These are phyloP conservation scores for Heliamphora pulchella DNA, from an alignment of 179 eudicot genomes.

Conservation along the genomic window DNA sequence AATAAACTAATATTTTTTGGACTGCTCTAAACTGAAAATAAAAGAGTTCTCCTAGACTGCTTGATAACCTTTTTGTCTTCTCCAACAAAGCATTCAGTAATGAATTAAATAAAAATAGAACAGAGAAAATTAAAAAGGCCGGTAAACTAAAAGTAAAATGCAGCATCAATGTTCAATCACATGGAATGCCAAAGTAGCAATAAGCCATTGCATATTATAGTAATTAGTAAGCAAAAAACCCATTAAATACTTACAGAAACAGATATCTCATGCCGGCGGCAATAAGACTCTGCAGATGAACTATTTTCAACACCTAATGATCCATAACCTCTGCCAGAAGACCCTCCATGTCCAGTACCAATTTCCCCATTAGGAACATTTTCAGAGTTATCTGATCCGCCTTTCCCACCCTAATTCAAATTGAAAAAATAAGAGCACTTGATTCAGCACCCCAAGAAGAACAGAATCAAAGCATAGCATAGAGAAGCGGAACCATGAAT, in stretches of 20 bases:
- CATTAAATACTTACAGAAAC: slow-evolving; percentile 50
- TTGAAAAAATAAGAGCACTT: neutral
- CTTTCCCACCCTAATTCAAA: slow-evolving; percentile 32
- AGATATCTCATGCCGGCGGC: slow-evolving; percentile 72
- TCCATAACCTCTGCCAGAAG: slow-evolving; percentile 26
- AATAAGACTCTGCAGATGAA: slow-evolving; percentile 65
- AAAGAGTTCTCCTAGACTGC: too few relatives aligned
- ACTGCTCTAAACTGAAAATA: neutral
- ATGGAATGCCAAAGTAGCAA: neutral
- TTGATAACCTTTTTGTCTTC: neutral
- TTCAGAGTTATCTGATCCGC: slow-evolving; percentile 28
- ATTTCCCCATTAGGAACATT: slow-evolving; percentile 32
- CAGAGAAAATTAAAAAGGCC: too few relatives aligned
- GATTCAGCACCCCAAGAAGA: slow-evolving; percentile 3
- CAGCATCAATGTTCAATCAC: neutral
- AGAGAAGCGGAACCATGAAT: neutral
- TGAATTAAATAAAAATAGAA: neutral
- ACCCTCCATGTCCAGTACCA: slow-evolving; percentile 2
- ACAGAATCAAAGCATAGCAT: neutral
- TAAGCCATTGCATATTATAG: neutral
- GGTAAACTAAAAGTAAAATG: neutral
- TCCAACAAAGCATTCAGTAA: neutral
- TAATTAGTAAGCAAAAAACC: neutral
- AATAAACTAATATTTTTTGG: neutral
- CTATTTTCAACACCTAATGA: slow-evolving; percentile 34